phyloP scores from a whole-genome alignment of 345 rosid genomes.

The Dipteronia dyeriana region DNA sequence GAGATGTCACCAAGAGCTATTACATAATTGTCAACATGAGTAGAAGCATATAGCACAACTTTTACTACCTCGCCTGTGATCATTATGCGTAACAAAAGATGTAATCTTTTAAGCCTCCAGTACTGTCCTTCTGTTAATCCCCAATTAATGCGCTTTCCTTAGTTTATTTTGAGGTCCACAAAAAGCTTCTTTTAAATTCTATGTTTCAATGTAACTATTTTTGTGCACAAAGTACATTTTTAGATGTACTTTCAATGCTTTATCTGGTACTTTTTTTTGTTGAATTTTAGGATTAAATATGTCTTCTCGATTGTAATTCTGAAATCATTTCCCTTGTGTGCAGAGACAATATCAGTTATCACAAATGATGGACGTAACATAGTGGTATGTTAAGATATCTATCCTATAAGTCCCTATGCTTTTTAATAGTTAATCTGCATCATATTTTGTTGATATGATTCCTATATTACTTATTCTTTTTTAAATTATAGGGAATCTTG shows the following conservation, averaged over 20 bases:
- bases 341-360: constrained; percentile 77
- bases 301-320: neutral
- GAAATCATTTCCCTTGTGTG: constrained; percentile 16
- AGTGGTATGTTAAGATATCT: constrained; percentile 50
- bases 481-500: constrained; percentile 52
- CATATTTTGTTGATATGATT: neutral
- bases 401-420: constrained; percentile 3
- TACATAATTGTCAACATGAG: neutral
- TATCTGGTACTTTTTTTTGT: neutral
- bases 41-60: neutral
- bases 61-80: neutral
- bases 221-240: neutral
- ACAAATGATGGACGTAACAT: constrained; percentile 94
- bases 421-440: neutral
- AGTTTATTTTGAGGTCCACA: neutral
- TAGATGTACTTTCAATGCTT: neutral
- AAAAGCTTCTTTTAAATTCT: neutral
- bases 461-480: neutral
- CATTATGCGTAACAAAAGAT: neutral
- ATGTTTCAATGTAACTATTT: neutral
- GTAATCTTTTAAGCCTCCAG: neutral
- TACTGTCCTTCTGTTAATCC: neutral
- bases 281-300: neutral
- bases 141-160: neutral
- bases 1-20: neutral